These are phyloP conservation scores for Tolypocladium pustulatum DNA, from an alignment of 2,329 filamentous ascomycete genomes.

Conservation along the genomic window DNA sequence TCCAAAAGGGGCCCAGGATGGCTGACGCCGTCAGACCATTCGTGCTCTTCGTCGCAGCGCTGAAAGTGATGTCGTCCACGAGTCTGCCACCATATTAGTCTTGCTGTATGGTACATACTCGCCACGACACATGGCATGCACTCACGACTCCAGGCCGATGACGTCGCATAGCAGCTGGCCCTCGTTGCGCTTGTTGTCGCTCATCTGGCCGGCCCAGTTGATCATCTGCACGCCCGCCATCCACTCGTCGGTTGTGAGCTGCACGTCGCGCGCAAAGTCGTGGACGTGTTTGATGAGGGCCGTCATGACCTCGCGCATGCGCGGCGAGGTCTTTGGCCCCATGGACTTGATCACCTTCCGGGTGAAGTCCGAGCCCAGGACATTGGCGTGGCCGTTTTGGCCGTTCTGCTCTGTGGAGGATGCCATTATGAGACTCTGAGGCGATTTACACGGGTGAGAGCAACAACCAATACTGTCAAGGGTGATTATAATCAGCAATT, in stretches of 20 bases:
- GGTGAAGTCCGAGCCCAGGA: constrained; percentile 49
- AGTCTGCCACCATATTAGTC: constrained; percentile 29
- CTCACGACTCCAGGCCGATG: constrained; percentile 59
- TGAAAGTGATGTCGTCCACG: constrained; percentile 74
- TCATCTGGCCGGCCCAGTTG: constrained; percentile 57
- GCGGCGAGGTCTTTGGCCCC: constrained; percentile 58
- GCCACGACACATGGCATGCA: not conserved
- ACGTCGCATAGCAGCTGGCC: constrained; percentile 63
- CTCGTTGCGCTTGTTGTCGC: constrained; percentile 60
- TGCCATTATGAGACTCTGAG: not conserved
- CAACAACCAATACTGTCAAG: not conserved
- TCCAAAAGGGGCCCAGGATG: constrained; percentile 80
- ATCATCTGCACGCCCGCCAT: constrained; percentile 53
- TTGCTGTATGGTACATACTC: not conserved
- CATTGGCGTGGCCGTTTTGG: constrained; percentile 5
- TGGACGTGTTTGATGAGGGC: constrained; percentile 65
- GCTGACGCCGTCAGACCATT: constrained; percentile 57
- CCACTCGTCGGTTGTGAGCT: constrained; percentile 76
- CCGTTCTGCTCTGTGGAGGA: not conserved
- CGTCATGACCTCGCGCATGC: constrained; percentile 57
- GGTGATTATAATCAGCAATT: not conserved
- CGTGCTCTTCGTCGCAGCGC: constrained; percentile 31
- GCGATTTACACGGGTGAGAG: not conserved
- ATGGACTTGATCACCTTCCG: constrained; percentile 62
- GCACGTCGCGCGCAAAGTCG: constrained; percentile 70